Evolutionary conservation across 2,329 filamentous ascomycete species (phyloP), one percentile per base, ranked within the genome.

Genomic region (Penicillium paneum): DNA sequence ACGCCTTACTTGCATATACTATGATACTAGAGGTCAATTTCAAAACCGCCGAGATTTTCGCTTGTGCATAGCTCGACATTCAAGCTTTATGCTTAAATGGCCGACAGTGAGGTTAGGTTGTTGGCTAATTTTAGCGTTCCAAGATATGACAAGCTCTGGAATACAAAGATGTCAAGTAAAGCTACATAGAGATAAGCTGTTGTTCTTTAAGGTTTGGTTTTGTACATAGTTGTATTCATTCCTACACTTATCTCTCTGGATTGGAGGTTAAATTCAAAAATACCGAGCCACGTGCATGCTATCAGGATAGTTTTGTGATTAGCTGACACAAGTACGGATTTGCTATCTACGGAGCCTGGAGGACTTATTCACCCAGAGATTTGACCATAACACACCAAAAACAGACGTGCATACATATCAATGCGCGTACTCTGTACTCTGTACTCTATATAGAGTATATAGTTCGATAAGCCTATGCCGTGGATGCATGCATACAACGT

Each of bases 31-130:
- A 31, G 45, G 24, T 52, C 26, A 7, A 41, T 46, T 31, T 42
- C 36, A 41, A 29, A 44, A 12, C 46, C 12, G 46, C 26, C 35
- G 34, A 51, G 49, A 44, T 24, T 19, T 43, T 49, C 53, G 35
- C 42, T 57, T 46, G 56, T 49, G 55, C 46, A 24, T 52, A 35
- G 44, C 28, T 49, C 40, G 54, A 56, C 15, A 40, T 52, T 55
- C 51, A 49, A 60, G 41, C 31, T 56, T 63, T 60, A 63, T 57
- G 55, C 59, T 63, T 60, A 58, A 57, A 44, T 35, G 55, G 50
- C 52, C 59, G 46, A 57, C 55, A 40, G 28, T 1, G 54, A 62
- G 55, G 55, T 40, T 53, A 42, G 56, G 44, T 45, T 57, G 57
- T 62, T 52, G 53, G 32, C 46, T 51, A 6, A 11, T 10, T 38